Percentiles rank a stretch among this genome's conserved stretches.
Evolutionary conservation across 768 basidiomycete species (phyloP).

Genomic region (Clavaria fumosa): DNA sequence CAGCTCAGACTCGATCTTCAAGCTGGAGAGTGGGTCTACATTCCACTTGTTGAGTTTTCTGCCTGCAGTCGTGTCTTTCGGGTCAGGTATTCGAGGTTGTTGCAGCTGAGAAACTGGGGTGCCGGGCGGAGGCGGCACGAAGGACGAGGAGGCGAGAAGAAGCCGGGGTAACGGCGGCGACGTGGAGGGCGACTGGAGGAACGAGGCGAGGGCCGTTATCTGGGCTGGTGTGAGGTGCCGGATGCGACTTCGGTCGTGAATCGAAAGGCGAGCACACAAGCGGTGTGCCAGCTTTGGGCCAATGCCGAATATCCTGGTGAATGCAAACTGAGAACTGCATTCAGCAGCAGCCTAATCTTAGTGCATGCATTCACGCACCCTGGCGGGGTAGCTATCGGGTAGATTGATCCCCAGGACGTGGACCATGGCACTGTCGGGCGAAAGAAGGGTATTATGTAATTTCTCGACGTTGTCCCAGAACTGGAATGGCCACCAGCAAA

Average conservation of each 20-base stretch:
- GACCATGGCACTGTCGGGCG: slow-evolving; percentile 37
- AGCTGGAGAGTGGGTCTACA: slow-evolving; percentile 48
- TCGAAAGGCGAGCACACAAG: slow-evolving; percentile 82
- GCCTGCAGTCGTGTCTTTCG: slow-evolving; percentile 14
- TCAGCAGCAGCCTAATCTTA: background rate
- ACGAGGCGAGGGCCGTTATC: slow-evolving; percentile 83
- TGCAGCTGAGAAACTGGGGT: slow-evolving; percentile 22
- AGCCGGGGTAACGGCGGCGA: slow-evolving; percentile 48
- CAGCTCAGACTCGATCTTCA: slow-evolving; percentile 83
- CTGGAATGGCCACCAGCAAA: slow-evolving; percentile 56
- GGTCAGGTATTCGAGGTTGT: slow-evolving; percentile 23
- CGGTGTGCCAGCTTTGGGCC: slow-evolving; percentile 59
- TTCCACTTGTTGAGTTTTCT: slow-evolving; percentile 11
- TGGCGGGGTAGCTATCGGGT: slow-evolving; percentile 58
- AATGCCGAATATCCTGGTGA: slow-evolving; percentile 83
- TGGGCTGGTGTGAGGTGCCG: slow-evolving; percentile 73
- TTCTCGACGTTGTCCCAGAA: slow-evolving; percentile 8
- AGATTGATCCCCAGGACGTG: slow-evolving; percentile 79
- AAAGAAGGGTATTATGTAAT: background rate
- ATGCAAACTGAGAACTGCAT: slow-evolving; percentile 61
- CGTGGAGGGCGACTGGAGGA: slow-evolving; percentile 80
- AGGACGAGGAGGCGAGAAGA: slow-evolving; percentile 45
- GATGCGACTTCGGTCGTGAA: slow-evolving; percentile 76
- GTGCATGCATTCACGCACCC: slow-evolving; percentile 32
- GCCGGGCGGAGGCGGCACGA: slow-evolving; percentile 31